Base-by-base conservation (phyloP, 139 green algal genomes). In the Pleodorina starrii region DNA sequence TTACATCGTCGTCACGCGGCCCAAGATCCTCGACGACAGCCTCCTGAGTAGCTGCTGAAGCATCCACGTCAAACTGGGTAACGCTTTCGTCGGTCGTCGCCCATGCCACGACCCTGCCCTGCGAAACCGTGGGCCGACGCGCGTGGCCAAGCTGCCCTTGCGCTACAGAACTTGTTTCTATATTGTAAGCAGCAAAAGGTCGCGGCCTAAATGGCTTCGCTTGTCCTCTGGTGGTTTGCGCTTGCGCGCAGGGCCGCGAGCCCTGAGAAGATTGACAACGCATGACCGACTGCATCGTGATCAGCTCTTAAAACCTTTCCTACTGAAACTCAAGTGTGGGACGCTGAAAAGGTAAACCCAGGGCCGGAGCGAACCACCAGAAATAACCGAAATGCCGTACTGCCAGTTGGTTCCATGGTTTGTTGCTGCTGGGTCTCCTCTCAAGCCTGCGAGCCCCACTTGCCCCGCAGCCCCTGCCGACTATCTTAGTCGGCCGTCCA, bases 1-100 rank as follows among this genome's bases (percentile, higher is more conserved):
- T 63, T 51, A 91, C 87, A 51, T 91, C 87, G 54, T 91, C 87
- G 32, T 91, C 87, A 29, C 87, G 77, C 38, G 87, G 87, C 7
- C 46, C 48, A 19, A 91, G 78, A 29, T 87, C 78, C 32, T 32
- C 74, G 1, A 32, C 74, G 1, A 32, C 68, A 21, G 43, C 19
- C 27, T 68, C 83, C 46, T 27, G 1, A 10, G 83, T n/a, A 12
- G 17, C 27, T 23, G 19, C 40, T 21, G 23, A 29, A 12, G 36
- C 32, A 43, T 80, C 68, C 46, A 88, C 83, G 40, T 88, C 83
- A 48, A 79, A 88, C 35, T 88, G 83, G 3, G 81, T 76, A 27
- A 77, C 60, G 63, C 63, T 87, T n/a, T 87, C 81, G 29, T 87
- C 79, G 0, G 57, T 77, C 4, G 60, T 86, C 40, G 79, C 42